Evolutionary conservation across 148 eudicot genomes (phyloP).

Genomic region (Camellia granthamiana): DNA sequence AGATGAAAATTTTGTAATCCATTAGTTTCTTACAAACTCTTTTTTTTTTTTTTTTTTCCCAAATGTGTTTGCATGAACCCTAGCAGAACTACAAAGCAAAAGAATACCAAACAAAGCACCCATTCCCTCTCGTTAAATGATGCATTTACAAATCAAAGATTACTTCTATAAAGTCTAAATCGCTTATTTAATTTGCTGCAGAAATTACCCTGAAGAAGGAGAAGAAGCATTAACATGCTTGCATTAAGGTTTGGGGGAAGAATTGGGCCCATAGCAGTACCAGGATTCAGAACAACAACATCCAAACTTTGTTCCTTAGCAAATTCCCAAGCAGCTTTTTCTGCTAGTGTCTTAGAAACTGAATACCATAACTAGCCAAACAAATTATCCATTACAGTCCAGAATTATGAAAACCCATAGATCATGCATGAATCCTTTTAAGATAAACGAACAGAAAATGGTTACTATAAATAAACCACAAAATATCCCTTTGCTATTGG

Average conservation of each 20-base stretch:
- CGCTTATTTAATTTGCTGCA: neutral
- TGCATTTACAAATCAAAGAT: neutral
- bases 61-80: neutral
- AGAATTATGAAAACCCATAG: too few relatives aligned
- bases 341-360: constrained; percentile 76
- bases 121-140: neutral
- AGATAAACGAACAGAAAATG: too few relatives aligned
- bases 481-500: too few relatives aligned
- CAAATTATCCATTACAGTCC: too few relatives aligned
- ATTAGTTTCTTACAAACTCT: neutral
- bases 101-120: neutral
- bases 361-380: constrained; percentile 73
- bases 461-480: too few relatives aligned
- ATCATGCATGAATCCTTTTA: too few relatives aligned
- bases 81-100: neutral
- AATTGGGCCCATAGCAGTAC: constrained; percentile 82
- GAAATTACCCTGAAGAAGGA: constrained; percentile 72
- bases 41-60: neutral
- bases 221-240: constrained; percentile 80
- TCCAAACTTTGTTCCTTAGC: constrained; percentile 68
- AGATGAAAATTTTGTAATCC: neutral
- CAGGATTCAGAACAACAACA: constrained; percentile 86
- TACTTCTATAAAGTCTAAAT: neutral
- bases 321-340: constrained; percentile 89
- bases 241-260: constrained; percentile 76